Conservation (phyloP, 345 rosid species). For the Camelina laxa region DNA sequence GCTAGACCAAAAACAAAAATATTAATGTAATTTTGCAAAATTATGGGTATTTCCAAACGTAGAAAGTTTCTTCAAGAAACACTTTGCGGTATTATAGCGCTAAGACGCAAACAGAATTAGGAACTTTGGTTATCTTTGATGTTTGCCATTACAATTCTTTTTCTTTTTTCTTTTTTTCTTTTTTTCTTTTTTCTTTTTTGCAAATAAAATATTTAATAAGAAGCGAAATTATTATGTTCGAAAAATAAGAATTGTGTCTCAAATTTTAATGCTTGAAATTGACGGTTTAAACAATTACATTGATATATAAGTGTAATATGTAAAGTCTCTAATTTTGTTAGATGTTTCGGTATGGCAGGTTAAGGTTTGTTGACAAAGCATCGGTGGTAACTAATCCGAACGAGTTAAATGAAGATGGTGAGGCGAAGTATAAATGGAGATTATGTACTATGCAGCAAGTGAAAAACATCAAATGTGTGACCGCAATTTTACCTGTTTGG, state of each 20-base stretch:
- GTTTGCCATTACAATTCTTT: background rate
- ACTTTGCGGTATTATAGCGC: no score
- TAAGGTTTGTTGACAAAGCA: constrained; percentile 63
- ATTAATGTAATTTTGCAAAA: background rate
- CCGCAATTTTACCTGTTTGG: constrained; percentile 64
- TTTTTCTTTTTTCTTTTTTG: no score
- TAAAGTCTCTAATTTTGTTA: constrained; percentile 39
- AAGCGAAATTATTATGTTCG: background rate
- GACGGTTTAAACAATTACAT: background rate
- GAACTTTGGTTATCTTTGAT: background rate
- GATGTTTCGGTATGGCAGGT: constrained; percentile 32
- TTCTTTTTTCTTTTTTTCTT: no score
- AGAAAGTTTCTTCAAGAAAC: background rate
- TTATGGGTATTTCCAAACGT: background rate
- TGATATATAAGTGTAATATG: background rate
- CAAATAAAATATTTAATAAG: background rate
- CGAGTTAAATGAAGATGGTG: constrained; percentile 55
- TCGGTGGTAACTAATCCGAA: constrained; percentile 50
- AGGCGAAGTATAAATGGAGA: constrained; percentile 57
- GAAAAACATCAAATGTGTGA: constrained; percentile 59
- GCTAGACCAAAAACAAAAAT: no score
- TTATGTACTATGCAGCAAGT: constrained; percentile 68
- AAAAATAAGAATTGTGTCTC: background rate
- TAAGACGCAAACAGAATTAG: background rate
- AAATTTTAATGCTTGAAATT: background rate